Percentiles rank a stretch among this genome's conserved stretches.
Conservation (phyloP, 371 early-diverging fungal genomes). For the Mucor ambiguus region DNA sequence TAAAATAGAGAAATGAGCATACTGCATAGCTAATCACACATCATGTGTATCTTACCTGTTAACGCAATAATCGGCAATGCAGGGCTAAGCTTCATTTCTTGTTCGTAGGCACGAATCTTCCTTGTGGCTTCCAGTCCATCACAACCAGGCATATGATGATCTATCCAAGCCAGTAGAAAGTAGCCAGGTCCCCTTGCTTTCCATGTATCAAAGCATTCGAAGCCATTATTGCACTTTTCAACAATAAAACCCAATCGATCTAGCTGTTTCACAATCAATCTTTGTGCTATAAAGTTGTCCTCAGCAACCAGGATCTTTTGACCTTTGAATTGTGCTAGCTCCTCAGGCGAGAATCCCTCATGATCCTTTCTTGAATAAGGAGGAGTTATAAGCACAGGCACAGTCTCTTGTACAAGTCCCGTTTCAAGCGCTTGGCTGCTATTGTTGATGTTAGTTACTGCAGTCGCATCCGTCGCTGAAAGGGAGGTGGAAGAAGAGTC, state of each 20-base stretch:
- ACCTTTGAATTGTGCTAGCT: slow-evolving; percentile 43
- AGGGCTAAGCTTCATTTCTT: slow-evolving; percentile 20
- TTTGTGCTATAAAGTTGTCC: slow-evolving; percentile 47
- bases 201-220: slow-evolving; percentile 48
- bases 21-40: background rate
- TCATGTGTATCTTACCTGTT: slow-evolving; percentile 29
- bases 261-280: slow-evolving; percentile 46
- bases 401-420: background rate
- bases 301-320: slow-evolving; percentile 47
- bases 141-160: slow-evolving; percentile 55
- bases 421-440: background rate
- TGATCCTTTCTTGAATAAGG: slow-evolving; percentile 19
- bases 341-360: slow-evolving; percentile 40
- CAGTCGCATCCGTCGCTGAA: background rate
- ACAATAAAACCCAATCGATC: slow-evolving; percentile 40
- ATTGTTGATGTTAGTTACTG: background rate
- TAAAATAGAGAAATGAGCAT: background rate
- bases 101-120: slow-evolving; percentile 36
- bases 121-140: slow-evolving; percentile 50
- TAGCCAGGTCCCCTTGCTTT: slow-evolving; percentile 36
- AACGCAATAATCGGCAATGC: slow-evolving; percentile 47
- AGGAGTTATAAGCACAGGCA: slow-evolving; percentile 2
- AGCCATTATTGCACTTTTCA: slow-evolving; percentile 46
- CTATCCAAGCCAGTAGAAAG: slow-evolving; percentile 46
- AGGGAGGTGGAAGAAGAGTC: background rate